These are phyloP conservation scores for Cercophora newfieldiana DNA, from an alignment of 495 filamentous ascomycete species.

Conservation along the genomic window DNA sequence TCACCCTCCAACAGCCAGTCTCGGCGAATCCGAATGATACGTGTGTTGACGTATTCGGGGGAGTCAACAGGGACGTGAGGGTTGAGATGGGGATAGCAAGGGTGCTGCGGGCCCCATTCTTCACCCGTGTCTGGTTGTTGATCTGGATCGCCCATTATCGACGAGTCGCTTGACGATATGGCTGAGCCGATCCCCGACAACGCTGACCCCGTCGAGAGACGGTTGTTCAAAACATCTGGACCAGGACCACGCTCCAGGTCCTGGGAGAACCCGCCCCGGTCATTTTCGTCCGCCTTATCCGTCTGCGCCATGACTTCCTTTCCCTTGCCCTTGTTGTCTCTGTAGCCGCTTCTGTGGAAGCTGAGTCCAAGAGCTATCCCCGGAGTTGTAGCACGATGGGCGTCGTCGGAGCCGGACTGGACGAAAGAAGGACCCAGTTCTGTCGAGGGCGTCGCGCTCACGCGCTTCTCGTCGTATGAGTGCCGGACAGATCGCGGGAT, in stretches of 20 bases:
- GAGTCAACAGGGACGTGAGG: conserved; percentile 82
- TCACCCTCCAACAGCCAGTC: conserved; percentile 92
- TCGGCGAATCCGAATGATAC: conserved; percentile 84
- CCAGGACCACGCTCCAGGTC: conserved; percentile 56
- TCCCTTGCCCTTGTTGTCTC: conserved; percentile 41
- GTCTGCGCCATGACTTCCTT: conserved; percentile 46
- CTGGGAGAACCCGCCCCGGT: conserved; percentile 37
- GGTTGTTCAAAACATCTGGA: conserved; percentile 31
- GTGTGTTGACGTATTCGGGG: conserved; percentile 69
- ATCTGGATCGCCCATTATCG: conserved; percentile 55
- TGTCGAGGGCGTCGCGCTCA: conserved; percentile 34
- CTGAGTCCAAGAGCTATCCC: conserved; percentile 36
- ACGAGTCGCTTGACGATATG: conserved; percentile 51
- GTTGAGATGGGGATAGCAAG: conserved; percentile 90
- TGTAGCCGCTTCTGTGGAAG: conserved; percentile 17
- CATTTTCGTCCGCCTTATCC: conserved; percentile 28
- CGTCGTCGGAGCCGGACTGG: conserved; percentile 29
- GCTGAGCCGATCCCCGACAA: conserved; percentile 49
- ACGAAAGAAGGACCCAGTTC: conserved; percentile 21
- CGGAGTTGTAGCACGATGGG: conserved; percentile 15
- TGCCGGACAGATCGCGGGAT: conserved; percentile 59
- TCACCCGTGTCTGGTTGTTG: conserved; percentile 51
- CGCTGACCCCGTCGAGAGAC: conserved; percentile 41
- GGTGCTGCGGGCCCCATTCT: conserved; percentile 86
- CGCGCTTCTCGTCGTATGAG: conserved; percentile 51